Percentiles rank a stretch among this genome's conserved stretches.
Evolutionary conservation across 306 rosid species (phyloP).

Genomic region (Quercus engelmannii): DNA sequence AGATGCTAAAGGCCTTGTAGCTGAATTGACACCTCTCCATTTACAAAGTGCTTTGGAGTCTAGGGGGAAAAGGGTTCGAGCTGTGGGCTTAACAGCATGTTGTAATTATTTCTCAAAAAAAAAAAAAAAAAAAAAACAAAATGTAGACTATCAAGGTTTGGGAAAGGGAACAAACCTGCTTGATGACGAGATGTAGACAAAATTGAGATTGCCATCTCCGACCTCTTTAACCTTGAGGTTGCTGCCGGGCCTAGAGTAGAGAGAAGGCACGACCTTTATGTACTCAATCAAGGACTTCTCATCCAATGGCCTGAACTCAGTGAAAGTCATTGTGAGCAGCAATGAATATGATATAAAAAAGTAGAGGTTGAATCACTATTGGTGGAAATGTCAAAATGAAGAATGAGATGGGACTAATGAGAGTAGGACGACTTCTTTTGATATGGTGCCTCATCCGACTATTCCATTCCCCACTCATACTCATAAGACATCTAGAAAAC

Average conservation of each 20-base stretch:
- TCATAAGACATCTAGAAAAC: too few relatives aligned
- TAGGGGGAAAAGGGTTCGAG: too few relatives aligned
- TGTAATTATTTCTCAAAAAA: too few relatives aligned
- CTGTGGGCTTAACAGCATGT: too few relatives aligned
- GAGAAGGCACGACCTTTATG: constrained; percentile 61
- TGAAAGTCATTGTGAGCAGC: constrained; percentile 44
- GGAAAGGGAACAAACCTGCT: constrained; percentile 45
- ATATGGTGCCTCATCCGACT: neutral
- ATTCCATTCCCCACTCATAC: too few relatives aligned
- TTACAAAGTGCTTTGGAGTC: too few relatives aligned
- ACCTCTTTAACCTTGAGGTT: constrained; percentile 63
- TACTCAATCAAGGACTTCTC: constrained; percentile 65
- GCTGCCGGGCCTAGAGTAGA: constrained; percentile 55
- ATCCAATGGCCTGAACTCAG: constrained; percentile 60
- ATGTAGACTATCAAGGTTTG: neutral
- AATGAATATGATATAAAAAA: neutral
- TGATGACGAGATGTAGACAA: constrained; percentile 75
- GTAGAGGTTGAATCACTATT: neutral
- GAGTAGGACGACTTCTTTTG: constrained; percentile 7
- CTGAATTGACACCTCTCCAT: too few relatives aligned
- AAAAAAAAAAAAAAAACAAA: too few relatives aligned
- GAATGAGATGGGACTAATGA: neutral
- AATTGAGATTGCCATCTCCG: constrained; percentile 88
- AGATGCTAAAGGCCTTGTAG: too few relatives aligned
- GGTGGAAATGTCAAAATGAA: neutral